phyloP scores from a whole-genome alignment of 2,329 filamentous ascomycete species.

The Penicillium sp. region DNA sequence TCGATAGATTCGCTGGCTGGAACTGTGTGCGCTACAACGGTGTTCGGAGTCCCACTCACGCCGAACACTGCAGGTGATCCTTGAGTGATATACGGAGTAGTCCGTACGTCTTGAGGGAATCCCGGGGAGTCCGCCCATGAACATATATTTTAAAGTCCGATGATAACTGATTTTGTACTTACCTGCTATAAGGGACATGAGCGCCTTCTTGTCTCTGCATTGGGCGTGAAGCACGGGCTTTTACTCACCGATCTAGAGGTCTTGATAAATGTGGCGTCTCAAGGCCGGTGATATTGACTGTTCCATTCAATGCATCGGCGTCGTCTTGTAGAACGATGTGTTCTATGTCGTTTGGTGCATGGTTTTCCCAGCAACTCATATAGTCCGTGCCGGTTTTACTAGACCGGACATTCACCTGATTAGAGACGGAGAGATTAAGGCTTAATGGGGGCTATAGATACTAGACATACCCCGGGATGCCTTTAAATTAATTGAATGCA shows the following conservation, averaged over 20 bases:
- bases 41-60: neutral
- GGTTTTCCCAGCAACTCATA: too few relatives aligned
- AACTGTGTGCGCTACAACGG: constrained; percentile 3
- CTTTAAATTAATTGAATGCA: too few relatives aligned
- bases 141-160: constrained; percentile 42
- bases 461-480: too few relatives aligned
- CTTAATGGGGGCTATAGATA: too few relatives aligned
- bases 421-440: too few relatives aligned
- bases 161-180: constrained; percentile 42
- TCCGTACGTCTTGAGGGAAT: constrained; percentile 36
- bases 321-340: too few relatives aligned
- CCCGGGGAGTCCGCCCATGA: too few relatives aligned
- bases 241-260: constrained; percentile 47
- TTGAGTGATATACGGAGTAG: constrained; percentile 17
- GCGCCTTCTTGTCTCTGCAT: constrained; percentile 26
- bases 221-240: constrained; percentile 35
- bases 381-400: too few relatives aligned
- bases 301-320: constrained; percentile 11
- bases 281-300: constrained; percentile 31
- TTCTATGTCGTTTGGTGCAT: too few relatives aligned
- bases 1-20: neutral
- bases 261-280: constrained; percentile 27
- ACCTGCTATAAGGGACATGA: constrained; percentile 33
- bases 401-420: too few relatives aligned
- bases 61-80: constrained; percentile 8